Evolutionary conservation across 495 filamentous ascomycete genomes (phyloP).

Genomic region (Massariosphaeria phaeospora): DNA sequence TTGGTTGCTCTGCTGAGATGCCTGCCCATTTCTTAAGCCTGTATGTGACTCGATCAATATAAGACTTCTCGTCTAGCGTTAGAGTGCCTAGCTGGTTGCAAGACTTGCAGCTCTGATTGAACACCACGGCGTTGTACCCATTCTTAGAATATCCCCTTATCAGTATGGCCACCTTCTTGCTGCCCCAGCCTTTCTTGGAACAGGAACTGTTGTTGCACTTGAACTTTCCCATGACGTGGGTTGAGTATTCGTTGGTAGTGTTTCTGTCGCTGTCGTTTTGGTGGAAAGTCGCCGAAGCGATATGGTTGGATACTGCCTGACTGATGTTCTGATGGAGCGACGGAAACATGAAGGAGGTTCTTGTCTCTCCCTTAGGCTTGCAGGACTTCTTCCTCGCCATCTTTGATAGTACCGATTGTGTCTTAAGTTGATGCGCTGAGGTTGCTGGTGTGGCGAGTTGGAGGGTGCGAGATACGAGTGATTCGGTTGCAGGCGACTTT

Average conservation of each 20-base stretch:
- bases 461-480: neutral
- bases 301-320: neutral
- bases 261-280: slow-evolving; percentile 6
- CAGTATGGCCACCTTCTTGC: slow-evolving; percentile 13
- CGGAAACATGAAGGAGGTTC: slow-evolving; percentile 18
- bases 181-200: slow-evolving; percentile 1
- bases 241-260: slow-evolving; percentile 9
- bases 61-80: slow-evolving; percentile 10
- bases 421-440: slow-evolving; percentile 10
- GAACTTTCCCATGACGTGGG: slow-evolving; percentile 13
- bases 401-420: slow-evolving; percentile 3
- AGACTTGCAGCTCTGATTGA: slow-evolving; percentile 16
- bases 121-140: slow-evolving; percentile 20
- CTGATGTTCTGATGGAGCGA: slow-evolving; percentile 8
- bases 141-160: slow-evolving; percentile 13
- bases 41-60: slow-evolving; percentile 17
- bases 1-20: neutral
- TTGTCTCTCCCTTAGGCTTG: slow-evolving; percentile 9
- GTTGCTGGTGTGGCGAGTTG: neutral
- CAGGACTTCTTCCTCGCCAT: slow-evolving; percentile 13
- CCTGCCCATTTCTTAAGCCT: slow-evolving; percentile 22
- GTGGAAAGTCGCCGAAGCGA: neutral
- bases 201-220: slow-evolving; percentile 12
- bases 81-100: slow-evolving; percentile 5
- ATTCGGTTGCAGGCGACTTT: no score